These are phyloP conservation scores for Magnolia officinalis DNA, from an alignment of 164 flowering plant species.

Conservation along the genomic window DNA sequence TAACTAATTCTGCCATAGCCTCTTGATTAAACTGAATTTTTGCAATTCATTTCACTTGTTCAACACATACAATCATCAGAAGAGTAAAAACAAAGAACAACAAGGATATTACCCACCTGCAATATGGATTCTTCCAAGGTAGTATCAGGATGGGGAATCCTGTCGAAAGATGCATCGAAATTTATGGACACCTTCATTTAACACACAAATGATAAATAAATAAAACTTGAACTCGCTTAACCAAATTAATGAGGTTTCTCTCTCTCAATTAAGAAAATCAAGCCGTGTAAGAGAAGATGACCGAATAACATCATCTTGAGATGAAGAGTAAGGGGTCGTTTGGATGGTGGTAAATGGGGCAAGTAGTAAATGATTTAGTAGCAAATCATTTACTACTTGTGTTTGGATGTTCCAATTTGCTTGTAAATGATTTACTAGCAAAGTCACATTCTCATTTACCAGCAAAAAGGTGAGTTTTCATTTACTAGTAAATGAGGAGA, in stretches of 20 bases:
- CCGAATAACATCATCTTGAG: too few species aligned
- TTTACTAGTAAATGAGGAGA: too few species aligned
- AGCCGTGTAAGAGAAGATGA: neutral
- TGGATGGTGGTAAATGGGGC: too few species aligned
- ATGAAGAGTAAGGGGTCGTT: too few species aligned
- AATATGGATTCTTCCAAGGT: slow-evolving; percentile 57
- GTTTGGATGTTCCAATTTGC: too few species aligned
- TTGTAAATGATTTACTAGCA: too few species aligned
- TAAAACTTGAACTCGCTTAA: neutral
- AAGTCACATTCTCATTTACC: too few species aligned
- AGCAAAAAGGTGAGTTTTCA: too few species aligned
- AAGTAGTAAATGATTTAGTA: too few species aligned
- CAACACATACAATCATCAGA: too few species aligned
- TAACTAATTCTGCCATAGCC: neutral
- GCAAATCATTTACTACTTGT: too few species aligned
- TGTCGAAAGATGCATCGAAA: slow-evolving; percentile 48
- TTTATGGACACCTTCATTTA: slow-evolving; percentile 54
- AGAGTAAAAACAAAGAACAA: neutral
- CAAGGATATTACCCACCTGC: slow-evolving; percentile 36
- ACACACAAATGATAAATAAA: neutral
- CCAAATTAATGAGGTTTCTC: neutral
- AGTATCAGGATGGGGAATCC: slow-evolving; percentile 62
- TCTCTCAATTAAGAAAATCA: neutral
- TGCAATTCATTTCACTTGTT: neutral
- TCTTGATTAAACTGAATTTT: neutral